Evolutionary conservation across 768 basidiomycete genomes (phyloP).

Genomic region (Auriculariales sp.): DNA sequence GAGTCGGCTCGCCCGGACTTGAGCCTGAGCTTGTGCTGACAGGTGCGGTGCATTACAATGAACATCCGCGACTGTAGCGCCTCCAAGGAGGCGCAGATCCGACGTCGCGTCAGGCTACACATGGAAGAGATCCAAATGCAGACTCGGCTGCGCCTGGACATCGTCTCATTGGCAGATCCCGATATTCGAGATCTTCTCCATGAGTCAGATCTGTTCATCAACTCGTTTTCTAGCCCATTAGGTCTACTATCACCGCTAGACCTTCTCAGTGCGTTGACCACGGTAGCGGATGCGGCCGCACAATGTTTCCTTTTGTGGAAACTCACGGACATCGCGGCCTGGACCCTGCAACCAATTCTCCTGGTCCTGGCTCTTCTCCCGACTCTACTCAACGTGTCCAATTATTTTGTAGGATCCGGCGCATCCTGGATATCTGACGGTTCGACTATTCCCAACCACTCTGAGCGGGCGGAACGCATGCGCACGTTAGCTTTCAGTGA

Average conservation of each 20-base stretch:
- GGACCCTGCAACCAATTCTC: slow-evolving; percentile 1
- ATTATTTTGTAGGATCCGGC: too few species aligned
- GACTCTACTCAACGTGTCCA: slow-evolving; percentile 28
- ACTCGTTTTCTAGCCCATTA: slow-evolving; percentile 67
- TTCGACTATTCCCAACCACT: too few species aligned
- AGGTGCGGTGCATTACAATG: slow-evolving; percentile 7
- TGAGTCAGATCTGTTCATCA: slow-evolving; percentile 73
- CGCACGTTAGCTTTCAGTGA: slow-evolving; percentile 65
- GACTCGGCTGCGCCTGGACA: slow-evolving; percentile 60
- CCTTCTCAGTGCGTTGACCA: slow-evolving; percentile 56
- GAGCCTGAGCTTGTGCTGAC: too few species aligned
- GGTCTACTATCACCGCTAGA: slow-evolving; percentile 72
- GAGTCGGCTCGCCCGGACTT: slow-evolving; percentile 9
- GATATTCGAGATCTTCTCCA: slow-evolving; percentile 63
- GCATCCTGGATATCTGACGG: too few species aligned
- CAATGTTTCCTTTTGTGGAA: slow-evolving; percentile 56
- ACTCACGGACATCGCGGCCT: slow-evolving; percentile 35
- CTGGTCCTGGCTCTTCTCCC: slow-evolving; percentile 33
- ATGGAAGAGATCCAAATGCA: slow-evolving; percentile 71
- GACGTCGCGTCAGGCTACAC: slow-evolving; percentile 55
- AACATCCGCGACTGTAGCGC: slow-evolving; percentile 25
- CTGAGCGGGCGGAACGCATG: slow-evolving; percentile 61
- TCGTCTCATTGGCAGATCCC: slow-evolving; percentile 66
- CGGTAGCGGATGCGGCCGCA: slow-evolving; percentile 55
- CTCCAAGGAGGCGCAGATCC: slow-evolving; percentile 57